A percentile compares a stretch with the other conserved stretches of the same genome.
phyloP scores from a whole-genome alignment of 2,329 filamentous ascomycete genomes.

The Verticillium nubilum region DNA sequence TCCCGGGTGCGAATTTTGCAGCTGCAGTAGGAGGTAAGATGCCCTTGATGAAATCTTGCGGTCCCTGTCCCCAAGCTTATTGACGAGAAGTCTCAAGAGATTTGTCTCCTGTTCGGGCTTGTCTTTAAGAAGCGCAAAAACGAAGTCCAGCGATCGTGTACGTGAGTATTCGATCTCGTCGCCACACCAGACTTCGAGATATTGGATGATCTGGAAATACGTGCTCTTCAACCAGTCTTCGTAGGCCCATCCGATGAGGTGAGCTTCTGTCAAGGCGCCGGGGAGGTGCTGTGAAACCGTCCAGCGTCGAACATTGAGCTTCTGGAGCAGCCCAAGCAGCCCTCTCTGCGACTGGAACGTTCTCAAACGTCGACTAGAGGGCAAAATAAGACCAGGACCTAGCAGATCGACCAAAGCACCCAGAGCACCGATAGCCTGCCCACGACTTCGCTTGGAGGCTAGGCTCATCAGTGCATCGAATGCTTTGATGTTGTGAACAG shows the following conservation, averaged over 20 bases:
- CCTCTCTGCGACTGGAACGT: slow-evolving; percentile 76
- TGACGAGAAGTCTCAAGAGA: slow-evolving; percentile 81
- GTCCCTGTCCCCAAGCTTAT: slow-evolving; percentile 92
- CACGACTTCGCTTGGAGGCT: slow-evolving; percentile 89
- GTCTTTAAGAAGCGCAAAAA: slow-evolving; percentile 86
- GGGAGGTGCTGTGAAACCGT: slow-evolving; percentile 65
- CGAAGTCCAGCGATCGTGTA: slow-evolving; percentile 80
- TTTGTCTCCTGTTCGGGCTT: slow-evolving; percentile 98
- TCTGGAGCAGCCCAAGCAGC: slow-evolving; percentile 65
- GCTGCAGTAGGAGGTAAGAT: slow-evolving; percentile 87
- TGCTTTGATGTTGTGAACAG: slow-evolving; percentile 84
- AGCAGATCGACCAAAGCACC: slow-evolving; percentile 92
- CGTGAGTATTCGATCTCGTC: slow-evolving; percentile 95
- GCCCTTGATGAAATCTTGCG: slow-evolving; percentile 93
- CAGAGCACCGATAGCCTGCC: slow-evolving; percentile 87
- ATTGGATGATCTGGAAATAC: slow-evolving; percentile 89
- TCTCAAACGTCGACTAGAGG: slow-evolving; percentile 73
- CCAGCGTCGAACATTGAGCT: slow-evolving; percentile 56
- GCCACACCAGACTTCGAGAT: slow-evolving; percentile 86
- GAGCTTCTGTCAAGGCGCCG: slow-evolving; percentile 64
- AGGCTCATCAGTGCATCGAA: slow-evolving; percentile 78
- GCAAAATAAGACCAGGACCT: slow-evolving; percentile 80
- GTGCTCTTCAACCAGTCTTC: slow-evolving; percentile 93
- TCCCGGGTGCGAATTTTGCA: slow-evolving; percentile 80
- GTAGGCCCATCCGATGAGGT: slow-evolving; percentile 83